Conservation (phyloP, 768 basidiomycete species). For the Naematelia encephala region DNA sequence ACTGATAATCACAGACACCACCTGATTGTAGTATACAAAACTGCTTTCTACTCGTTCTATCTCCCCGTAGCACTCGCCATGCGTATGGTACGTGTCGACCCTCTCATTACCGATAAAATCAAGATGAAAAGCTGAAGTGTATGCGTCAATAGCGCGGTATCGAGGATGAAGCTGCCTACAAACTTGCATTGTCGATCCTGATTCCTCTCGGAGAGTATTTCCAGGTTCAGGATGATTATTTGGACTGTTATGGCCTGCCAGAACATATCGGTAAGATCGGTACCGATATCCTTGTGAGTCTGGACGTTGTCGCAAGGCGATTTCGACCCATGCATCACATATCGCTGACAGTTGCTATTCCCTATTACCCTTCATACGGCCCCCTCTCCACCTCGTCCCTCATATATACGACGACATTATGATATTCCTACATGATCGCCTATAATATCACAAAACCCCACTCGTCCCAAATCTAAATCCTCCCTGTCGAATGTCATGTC, state of each 20-base stretch:
- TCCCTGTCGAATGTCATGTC: too few relatives aligned
- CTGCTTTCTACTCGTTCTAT: constrained; percentile 97
- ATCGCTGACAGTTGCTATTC: too few relatives aligned
- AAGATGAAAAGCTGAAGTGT: not conserved
- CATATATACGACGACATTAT: too few relatives aligned
- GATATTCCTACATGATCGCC: not conserved
- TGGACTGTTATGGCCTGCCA: constrained; percentile 85
- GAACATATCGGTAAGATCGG: constrained; percentile 95
- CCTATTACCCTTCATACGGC: too few relatives aligned
- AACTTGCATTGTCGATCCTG: constrained; percentile 72
- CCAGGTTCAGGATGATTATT: constrained; percentile 96
- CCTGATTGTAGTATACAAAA: constrained; percentile 94
- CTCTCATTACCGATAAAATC: not conserved
- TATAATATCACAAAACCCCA: too few relatives aligned
- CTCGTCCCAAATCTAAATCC: too few relatives aligned
- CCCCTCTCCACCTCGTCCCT: not conserved
- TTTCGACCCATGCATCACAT: not conserved
- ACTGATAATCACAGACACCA: constrained; percentile 61
- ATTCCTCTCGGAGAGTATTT: constrained; percentile 95
- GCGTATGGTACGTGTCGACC: constrained; percentile 58
- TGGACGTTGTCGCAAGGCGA: not conserved
- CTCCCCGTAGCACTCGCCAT: constrained; percentile 94
- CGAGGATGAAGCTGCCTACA: constrained; percentile 61
- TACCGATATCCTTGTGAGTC: constrained; percentile 74
- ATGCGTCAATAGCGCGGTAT: constrained; percentile 53